Base-by-base conservation (phyloP, 306 rosid genomes). In the Delonix regia region DNA sequence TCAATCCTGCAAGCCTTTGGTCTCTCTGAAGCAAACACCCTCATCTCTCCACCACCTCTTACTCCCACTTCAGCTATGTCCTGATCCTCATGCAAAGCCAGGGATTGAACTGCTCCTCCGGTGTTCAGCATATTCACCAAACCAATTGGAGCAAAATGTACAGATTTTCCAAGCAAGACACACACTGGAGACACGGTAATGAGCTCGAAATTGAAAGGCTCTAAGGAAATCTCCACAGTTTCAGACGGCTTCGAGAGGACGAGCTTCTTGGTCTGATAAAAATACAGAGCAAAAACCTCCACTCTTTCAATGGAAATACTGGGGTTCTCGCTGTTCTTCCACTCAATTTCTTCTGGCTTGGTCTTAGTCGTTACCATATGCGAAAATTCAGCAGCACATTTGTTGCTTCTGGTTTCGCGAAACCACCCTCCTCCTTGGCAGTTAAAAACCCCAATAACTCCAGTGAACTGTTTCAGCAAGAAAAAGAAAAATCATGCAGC, bases 361-460 rank as follows among this genome's bases (percentile, higher is more conserved):
- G 86, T 60, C 69, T 83, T 91, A 4, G 98, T 80, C 39, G 89
- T 82, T 33, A 94, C 94, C 48, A 15, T 7, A 10, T 85, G 89
- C n/a, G 97, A 92, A 72, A 38, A 88, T 51, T 91, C 79, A 9
- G 94, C 81, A 33, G 85, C 86, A 64, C 97, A 87, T 51, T 92
- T 91, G 88, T 88, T 95, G 47, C 90, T 85, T 66, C 99, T 87
- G 0, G 83, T 78, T 36, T 95, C 99, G 0, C 85, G 89, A 47
- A 68, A 73, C 99, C 99, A 95, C 0, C 99, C 99, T 73, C 99
- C 99, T 82, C 98, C 99, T 85, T 95, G 99, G 69, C 98, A 95
- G 56, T 95, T 95, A 68, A 95, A 95, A 72, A 90, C 96, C 0
- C 99, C 99, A 22, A 95, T 56, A 51, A 92, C 99, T n/a, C 99